A percentile compares a stretch with the other conserved stretches of the same genome.
Evolutionary conservation across 306 rosid genomes (phyloP).

Genomic region (Bauhinia variegata): DNA sequence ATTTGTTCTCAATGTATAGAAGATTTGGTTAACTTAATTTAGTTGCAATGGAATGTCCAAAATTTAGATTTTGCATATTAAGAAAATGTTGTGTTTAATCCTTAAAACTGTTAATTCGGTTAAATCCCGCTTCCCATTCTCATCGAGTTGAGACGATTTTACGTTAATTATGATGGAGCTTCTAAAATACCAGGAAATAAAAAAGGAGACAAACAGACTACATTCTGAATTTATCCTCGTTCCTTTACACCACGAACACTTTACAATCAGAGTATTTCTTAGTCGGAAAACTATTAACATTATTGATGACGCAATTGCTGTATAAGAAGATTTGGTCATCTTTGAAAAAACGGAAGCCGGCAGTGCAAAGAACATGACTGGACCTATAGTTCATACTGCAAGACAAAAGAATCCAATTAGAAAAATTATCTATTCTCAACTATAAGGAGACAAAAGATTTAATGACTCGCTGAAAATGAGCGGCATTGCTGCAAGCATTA

Average conservation of each 20-base stretch:
- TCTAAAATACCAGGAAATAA: too few species aligned
- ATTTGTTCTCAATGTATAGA: slow-evolving; percentile 47
- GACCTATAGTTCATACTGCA: slow-evolving; percentile 54
- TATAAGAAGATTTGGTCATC: slow-evolving; percentile 36
- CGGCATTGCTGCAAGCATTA: slow-evolving; percentile 2
- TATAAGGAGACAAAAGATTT: slow-evolving; percentile 6
- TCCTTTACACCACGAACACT: slow-evolving; percentile 39
- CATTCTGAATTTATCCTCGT: slow-evolving; percentile 38
- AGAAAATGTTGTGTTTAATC: too few species aligned
- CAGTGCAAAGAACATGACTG: slow-evolving; percentile 33
- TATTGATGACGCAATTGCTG: slow-evolving; percentile 17
- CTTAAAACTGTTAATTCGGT: neutral
- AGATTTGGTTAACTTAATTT: slow-evolving; percentile 33
- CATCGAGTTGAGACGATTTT: too few species aligned
- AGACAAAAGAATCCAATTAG: slow-evolving; percentile 25
- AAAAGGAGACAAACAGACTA: slow-evolving; percentile 24
- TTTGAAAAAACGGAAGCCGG: slow-evolving; percentile 37
- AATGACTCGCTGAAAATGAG: neutral
- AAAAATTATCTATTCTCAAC: slow-evolving; percentile 6
- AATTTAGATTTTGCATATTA: too few species aligned
- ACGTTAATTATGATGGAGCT: neutral
- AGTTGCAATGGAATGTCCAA: slow-evolving; percentile 28
- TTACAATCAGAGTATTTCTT: slow-evolving; percentile 35
- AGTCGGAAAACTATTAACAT: slow-evolving; percentile 30
- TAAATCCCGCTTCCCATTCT: neutral